Evolutionary conservation across 2,329 filamentous ascomycete genomes (phyloP).

Genomic region (Exophiala viscosa): DNA sequence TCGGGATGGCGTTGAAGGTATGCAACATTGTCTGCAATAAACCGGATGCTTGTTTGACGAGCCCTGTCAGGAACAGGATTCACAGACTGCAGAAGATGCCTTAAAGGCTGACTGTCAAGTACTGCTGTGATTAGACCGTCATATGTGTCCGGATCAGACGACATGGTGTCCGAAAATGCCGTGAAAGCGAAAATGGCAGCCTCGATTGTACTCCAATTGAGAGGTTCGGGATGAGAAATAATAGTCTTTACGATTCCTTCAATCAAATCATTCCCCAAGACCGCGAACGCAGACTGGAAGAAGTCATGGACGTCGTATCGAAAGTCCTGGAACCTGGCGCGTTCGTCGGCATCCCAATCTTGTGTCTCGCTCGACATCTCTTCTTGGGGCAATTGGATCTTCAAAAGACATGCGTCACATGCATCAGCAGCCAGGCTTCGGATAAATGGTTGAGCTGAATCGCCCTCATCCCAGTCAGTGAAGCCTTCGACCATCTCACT

Average conservation of each 20-base stretch:
- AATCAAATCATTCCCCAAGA: conserved; percentile 41
- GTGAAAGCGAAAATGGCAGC: conserved; percentile 43
- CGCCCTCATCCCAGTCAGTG: conserved; percentile 39
- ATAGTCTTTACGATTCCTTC: conserved; percentile 40
- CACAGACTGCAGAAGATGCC: conserved; percentile 35
- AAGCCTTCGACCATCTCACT: conserved; percentile 41
- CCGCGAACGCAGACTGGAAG: conserved; percentile 41
- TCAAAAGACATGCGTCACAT: conserved; percentile 24
- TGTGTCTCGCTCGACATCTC: conserved; percentile 27
- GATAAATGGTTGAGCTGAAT: conserved; percentile 24
- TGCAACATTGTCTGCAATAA: conserved; percentile 42
- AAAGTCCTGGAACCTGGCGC: conserved; percentile 41
- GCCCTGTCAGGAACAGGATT: conserved; percentile 33
- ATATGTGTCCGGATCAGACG: conserved; percentile 42
- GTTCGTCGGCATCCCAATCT: conserved; percentile 42
- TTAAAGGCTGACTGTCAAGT: conserved; percentile 30
- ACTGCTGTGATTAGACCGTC: conserved; percentile 41
- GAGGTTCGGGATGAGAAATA: conserved; percentile 31
- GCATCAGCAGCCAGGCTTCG: conserved; percentile 14
- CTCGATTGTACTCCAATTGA: conserved; percentile 44
- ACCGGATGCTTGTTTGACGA: conserved; percentile 41
- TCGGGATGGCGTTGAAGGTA: conserved; percentile 43
- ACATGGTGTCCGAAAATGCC: conserved; percentile 44
- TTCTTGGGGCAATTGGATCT: conserved; percentile 29
- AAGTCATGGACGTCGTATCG: conserved; percentile 46